Base-by-base conservation (phyloP, 805 yeast species). In the Torulaspora franciscae region DNA sequence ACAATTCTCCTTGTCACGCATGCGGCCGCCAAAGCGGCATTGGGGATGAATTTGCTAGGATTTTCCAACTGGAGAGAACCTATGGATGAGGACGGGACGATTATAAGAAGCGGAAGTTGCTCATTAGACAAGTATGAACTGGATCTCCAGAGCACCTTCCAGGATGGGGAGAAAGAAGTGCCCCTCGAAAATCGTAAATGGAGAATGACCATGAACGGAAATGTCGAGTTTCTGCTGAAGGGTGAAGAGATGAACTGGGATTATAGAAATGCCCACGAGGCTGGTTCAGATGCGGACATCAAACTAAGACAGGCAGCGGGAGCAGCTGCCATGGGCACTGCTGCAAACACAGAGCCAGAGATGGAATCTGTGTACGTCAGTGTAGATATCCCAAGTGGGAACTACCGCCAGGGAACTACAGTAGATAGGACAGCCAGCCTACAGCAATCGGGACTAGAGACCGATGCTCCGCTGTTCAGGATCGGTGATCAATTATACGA, bases 181-280 rank as follows among this genome's bases (percentile, higher is more conserved):
- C 56, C 56, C 10, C 57, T 61, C 41, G 49, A 50, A 11, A 61
- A 65, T 6, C 57, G 58, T 17, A 56, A 58, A 24, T 91, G 96
- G 96, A 62, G 55, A 5, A 59, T 83, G 42, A 70, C 70, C 14
- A 72, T 76, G 74, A 86, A 85, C 60, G 96, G 97, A 4, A 74
- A 79, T 50, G 78, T 87, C 6, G 80, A 75, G 35, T 89, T 83
- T 56, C 69, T 91, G 49, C 62, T 76, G 6, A 65, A 73, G 6
- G 98, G 98, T 6, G 93, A 90, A 57, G 96, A 89, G 63, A 87
- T 88, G 95, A 82, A 86, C 59, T 90, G 97, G 97, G 79, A 82
- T 55, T 91, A 89, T 69, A 78, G 76, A 57, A 72, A 71, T 45
- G 79, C 78, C 14, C 82, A 77, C 53, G 96, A 87, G 67, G 95